Conservation (phyloP, 208 protist species). For the Endotrypanum monterogeii region DNA sequence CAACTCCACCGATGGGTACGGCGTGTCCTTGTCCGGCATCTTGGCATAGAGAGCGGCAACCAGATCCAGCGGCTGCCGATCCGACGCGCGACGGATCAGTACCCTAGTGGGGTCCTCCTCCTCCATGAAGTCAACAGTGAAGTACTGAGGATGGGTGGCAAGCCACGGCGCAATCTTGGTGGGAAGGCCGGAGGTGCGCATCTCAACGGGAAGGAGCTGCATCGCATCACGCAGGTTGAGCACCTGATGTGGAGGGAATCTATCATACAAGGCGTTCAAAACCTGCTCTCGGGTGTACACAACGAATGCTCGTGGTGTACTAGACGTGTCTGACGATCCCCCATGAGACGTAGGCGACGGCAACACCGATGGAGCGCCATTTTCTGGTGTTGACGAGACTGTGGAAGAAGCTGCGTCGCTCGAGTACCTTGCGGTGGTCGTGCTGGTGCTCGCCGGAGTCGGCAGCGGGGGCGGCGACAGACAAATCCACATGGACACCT, state of each 20-base stretch:
- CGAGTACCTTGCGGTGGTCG: neutral
- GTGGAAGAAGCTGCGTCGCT: neutral
- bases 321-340: neutral
- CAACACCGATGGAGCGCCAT: neutral
- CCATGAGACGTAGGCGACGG: neutral
- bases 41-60: conserved; percentile 52
- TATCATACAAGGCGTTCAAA: conserved; percentile 76
- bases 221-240: conserved; percentile 64
- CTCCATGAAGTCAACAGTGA: conserved; percentile 64
- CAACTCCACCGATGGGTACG: conserved; percentile 28
- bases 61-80: conserved; percentile 67
- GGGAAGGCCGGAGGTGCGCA: conserved; percentile 45
- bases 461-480: conserved; percentile 13
- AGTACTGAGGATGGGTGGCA: conserved; percentile 56
- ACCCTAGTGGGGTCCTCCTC: conserved; percentile 48
- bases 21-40: conserved; percentile 30
- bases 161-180: conserved; percentile 66
- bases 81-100: conserved; percentile 60
- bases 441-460: neutral
- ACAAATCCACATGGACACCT: conserved; percentile 82
- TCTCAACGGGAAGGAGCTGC: conserved; percentile 50
- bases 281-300: conserved; percentile 59
- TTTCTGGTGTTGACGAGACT: neutral
- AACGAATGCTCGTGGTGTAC: conserved; percentile 10
- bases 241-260: conserved; percentile 50